These are phyloP conservation scores for Ettlia oleoabundans DNA, from an alignment of 139 green algal species.

Conservation along the genomic window DNA sequence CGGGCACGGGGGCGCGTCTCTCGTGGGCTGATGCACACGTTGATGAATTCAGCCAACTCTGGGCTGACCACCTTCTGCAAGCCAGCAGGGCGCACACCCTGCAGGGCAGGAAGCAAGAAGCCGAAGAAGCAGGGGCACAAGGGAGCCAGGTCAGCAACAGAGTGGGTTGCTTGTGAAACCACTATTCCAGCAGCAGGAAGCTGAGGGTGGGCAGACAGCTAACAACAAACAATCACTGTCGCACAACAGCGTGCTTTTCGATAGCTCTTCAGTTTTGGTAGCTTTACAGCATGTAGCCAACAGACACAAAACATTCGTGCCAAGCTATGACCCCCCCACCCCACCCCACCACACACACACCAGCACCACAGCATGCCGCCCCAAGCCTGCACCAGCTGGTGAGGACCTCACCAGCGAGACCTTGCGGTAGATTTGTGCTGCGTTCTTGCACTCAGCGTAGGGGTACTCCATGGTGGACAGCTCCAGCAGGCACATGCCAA, in stretches of 20 bases:
- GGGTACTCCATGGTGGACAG: conserved; percentile 98
- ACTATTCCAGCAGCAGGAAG: too few species aligned
- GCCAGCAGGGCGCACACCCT: conserved; percentile 85
- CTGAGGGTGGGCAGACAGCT: too few species aligned
- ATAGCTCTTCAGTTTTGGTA: too few species aligned
- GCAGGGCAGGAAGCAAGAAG: neutral
- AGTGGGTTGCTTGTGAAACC: too few species aligned
- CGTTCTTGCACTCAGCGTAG: conserved; percentile 97
- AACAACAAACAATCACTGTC: too few species aligned
- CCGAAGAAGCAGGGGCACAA: too few species aligned
- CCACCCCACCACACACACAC: neutral
- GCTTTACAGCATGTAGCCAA: too few species aligned
- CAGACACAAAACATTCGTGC: neutral
- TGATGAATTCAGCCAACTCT: conserved; percentile 89
- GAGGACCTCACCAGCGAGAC: conserved; percentile 89
- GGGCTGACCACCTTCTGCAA: conserved; percentile 82
- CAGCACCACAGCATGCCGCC: too few species aligned
- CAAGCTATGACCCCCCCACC: neutral
- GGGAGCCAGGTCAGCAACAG: too few species aligned
- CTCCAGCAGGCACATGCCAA: conserved; percentile 99
- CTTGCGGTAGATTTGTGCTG: conserved; percentile 99
- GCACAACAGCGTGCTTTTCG: too few species aligned
- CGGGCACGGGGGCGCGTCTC: conserved; percentile 77
- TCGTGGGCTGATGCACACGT: conserved; percentile 82
- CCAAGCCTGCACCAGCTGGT: too few species aligned